phyloP scores from a whole-genome alignment of 2,329 filamentous ascomycete genomes.

The Aureobasidium sp. region DNA sequence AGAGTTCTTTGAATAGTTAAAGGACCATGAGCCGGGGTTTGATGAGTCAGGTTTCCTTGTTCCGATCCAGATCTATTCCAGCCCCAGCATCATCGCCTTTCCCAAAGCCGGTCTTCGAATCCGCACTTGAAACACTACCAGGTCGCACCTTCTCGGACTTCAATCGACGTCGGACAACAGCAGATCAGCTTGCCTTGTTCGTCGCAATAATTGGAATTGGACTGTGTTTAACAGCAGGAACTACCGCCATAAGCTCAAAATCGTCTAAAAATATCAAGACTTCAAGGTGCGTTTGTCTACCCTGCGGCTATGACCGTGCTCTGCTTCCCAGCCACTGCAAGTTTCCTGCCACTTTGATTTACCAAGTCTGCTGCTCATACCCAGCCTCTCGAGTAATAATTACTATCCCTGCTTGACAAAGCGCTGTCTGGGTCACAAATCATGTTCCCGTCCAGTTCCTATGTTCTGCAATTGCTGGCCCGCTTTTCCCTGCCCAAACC shows the following conservation, averaged over 20 bases:
- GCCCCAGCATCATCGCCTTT: neutral
- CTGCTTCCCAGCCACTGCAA: conserved; percentile 10
- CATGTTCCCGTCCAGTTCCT: neutral
- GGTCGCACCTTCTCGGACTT: neutral
- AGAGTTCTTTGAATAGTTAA: neutral
- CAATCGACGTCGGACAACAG: neutral
- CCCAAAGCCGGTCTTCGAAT: neutral
- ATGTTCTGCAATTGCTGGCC: neutral
- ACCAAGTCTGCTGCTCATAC: conserved; percentile 6
- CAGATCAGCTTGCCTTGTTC: neutral
- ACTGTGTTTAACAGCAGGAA: neutral
- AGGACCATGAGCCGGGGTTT: conserved; percentile 4
- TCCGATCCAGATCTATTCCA: conserved; percentile 8
- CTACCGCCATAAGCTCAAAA: neutral
- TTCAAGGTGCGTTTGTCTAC: conserved; percentile 13
- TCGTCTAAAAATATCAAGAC: neutral
- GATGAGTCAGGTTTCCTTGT: conserved; percentile 3
- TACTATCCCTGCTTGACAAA: conserved; percentile 4
- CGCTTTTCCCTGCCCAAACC: neutral
- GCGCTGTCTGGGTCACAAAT: neutral
- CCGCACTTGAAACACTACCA: neutral
- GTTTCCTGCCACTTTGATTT: conserved; percentile 8
- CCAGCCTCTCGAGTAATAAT: conserved; percentile 12
- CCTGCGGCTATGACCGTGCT: conserved; percentile 8
- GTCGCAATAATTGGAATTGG: neutral